Evolutionary conservation across 805 yeast species (phyloP), one percentile per base, ranked within the genome.

Genomic region (Lipomyces orientalis): DNA sequence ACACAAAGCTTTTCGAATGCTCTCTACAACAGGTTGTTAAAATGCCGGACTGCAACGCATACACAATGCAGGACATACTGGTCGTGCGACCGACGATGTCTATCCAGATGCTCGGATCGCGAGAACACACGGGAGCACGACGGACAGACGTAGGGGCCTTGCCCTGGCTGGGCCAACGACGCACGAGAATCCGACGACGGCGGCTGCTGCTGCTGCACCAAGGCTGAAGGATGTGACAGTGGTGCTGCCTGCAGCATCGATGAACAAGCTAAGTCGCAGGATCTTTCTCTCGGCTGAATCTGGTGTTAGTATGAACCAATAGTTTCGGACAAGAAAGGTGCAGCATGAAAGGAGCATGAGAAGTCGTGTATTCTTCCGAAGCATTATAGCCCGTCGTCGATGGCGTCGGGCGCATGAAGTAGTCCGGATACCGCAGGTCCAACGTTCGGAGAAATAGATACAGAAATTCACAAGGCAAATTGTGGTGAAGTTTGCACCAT

Each of bases 31-130:
- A 6, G n/a, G 22, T 29, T 29, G 19, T 29, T 33, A 37, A 58
- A 19, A 8, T 39, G 39, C n/a, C 7, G 39, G 9, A 56, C 19
- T 37, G 16, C 19, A 4, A 39, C 16, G 7, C 4, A 37, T 1
- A 46, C 33, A 29, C 34, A 10, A 49, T 9, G 1, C 29, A 43
- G 19, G 12, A 43, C 62, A 34, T 58, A 58, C 60, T 16, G 49
- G 25, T 35, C 33, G 22, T 60, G 62, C 12, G 62, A 60, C 34
- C 57, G 29, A 22, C 46, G 19, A 52, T 61, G 64, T 9, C 64
- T 51, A 9, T 61, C 64, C 10, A 61, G 59, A 54, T 52, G 64
- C 34, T 61, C 64, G 19, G 25, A 31, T n/a, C 61, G 61, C 22
- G 64, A 52, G 52, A 61, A 61, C 51, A 33, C 25, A 3, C 64